phyloP scores from a whole-genome alignment of 106 monocot genomes.

The Gastrodia elata region DNA sequence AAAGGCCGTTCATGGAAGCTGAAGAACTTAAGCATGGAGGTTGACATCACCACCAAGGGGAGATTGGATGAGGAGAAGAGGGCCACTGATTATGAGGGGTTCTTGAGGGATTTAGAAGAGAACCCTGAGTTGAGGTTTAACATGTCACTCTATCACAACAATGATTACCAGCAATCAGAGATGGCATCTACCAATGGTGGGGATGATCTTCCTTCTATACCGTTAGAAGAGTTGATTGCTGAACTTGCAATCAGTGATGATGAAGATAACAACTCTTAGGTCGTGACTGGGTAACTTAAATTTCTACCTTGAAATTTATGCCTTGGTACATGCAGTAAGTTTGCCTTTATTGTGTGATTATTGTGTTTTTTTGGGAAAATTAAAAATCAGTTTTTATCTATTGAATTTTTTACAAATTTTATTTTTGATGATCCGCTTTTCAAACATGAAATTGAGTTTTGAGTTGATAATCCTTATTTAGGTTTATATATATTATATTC shows the following conservation, averaged over 20 bases:
- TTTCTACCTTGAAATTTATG: neutral
- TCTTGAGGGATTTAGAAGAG: conserved; percentile 69
- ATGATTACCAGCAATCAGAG: conserved; percentile 54
- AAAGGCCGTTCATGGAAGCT: conserved; percentile 71
- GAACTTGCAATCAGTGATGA: conserved; percentile 48
- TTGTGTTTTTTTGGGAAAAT: neutral
- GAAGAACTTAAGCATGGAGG: conserved; percentile 63
- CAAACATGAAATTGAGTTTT: neutral
- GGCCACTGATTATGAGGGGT: conserved; percentile 59
- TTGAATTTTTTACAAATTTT: neutral
- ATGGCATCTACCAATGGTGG: conserved; percentile 51
- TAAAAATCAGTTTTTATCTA: neutral
- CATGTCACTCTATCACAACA: conserved; percentile 61
- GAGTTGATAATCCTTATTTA: neutral
- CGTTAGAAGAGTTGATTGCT: conserved; percentile 63
- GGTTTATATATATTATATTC: neutral
- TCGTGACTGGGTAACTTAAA: conserved; percentile 24
- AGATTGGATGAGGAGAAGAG: conserved; percentile 57
- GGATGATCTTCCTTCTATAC: conserved; percentile 47
- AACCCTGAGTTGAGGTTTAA: conserved; percentile 63
- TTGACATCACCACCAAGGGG: conserved; percentile 24
- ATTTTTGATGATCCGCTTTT: neutral
- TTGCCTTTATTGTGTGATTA: neutral
- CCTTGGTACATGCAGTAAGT: conserved; percentile 3
- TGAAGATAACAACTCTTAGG: conserved; percentile 8